These are phyloP conservation scores for Globisporangium camurandrum DNA, from an alignment of 352 stramenopile species.

Conservation along the genomic window DNA sequence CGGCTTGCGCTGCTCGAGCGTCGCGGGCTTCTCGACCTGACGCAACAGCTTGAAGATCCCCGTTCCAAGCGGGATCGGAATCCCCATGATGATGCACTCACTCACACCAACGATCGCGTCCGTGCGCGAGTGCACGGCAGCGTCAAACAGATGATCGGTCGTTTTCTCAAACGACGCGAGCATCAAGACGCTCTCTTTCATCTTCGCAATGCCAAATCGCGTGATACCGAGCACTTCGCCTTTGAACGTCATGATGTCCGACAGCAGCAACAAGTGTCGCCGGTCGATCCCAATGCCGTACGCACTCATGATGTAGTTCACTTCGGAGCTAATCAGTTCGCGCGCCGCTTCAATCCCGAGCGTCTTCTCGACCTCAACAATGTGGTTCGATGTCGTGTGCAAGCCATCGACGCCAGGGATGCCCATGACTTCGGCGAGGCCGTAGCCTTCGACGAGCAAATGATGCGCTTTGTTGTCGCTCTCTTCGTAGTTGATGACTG, in stretches of 20 bases:
- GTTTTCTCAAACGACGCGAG: conserved; percentile 99
- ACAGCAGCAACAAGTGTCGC: conserved; percentile 96
- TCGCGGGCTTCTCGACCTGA: conserved; percentile 96
- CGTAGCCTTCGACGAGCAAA: conserved; percentile 98
- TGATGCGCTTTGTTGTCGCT: conserved; percentile 90
- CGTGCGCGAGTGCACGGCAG: conserved; percentile 95
- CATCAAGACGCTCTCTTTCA: conserved; percentile 96
- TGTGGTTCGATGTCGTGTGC: conserved; percentile 98
- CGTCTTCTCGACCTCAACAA: conserved; percentile 98
- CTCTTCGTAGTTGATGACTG: conserved; percentile 98
- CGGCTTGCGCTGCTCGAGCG: conserved; percentile 53
- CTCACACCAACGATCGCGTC: conserved; percentile 97
- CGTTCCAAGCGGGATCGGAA: conserved; percentile 94
- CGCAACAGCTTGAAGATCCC: conserved; percentile 97
- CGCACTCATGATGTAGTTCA: conserved; percentile 98
- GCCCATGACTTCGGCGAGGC: conserved; percentile 96
- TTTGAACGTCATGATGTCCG: conserved; percentile 99
- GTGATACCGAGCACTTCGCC: conserved; percentile 97
- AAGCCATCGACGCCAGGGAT: conserved; percentile 95
- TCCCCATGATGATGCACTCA: conserved; percentile 98
- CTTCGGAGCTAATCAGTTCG: conserved; percentile 90
- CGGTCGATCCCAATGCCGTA: conserved; percentile 99
- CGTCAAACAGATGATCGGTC: conserved; percentile 99
- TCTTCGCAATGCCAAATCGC: conserved; percentile 98
- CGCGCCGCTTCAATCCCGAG: conserved; percentile 89